Evolutionary conservation across 768 basidiomycete genomes (phyloP).

Genomic region (Trametes gibbosa): DNA sequence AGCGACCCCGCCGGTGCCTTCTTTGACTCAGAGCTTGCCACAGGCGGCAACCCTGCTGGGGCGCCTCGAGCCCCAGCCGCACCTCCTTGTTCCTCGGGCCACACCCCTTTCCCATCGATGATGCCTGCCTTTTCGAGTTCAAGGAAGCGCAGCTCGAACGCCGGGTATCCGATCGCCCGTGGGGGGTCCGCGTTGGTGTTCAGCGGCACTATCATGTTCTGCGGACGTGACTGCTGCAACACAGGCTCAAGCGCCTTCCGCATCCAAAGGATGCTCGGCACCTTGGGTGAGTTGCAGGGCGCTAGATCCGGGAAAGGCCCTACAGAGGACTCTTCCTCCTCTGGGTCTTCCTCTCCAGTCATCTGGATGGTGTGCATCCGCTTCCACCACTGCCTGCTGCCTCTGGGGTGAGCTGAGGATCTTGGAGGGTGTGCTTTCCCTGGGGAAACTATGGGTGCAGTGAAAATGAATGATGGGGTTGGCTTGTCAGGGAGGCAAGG

Average conservation of each 20-base stretch:
- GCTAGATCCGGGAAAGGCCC: constrained; percentile 25
- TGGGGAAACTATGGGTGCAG: background rate
- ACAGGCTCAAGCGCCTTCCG: constrained; percentile 13
- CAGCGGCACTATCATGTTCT: constrained; percentile 8
- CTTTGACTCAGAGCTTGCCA: background rate
- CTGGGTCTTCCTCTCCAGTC: background rate
- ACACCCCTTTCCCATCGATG: constrained; percentile 15
- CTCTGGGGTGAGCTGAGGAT: background rate
- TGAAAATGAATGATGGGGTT: background rate
- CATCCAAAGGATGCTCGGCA: constrained; percentile 1
- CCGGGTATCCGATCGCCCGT: constrained; percentile 19
- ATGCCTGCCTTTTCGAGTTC: constrained; percentile 20
- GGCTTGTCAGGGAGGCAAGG: background rate
- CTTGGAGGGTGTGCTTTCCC: background rate
- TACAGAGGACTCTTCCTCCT: constrained; percentile 16
- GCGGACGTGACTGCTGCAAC: constrained; percentile 21
- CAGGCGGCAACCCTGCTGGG: too few relatives aligned
- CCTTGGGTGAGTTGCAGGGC: background rate
- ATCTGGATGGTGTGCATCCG: background rate
- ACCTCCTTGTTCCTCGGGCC: constrained; percentile 12
- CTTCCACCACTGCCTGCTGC: background rate
- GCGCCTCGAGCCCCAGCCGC: too few relatives aligned
- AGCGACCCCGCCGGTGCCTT: background rate
- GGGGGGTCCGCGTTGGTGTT: constrained; percentile 8
- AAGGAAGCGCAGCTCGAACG: constrained; percentile 16